Conservation (phyloP, 2,329 filamentous ascomycete species). For the Talaromyces sp. region DNA sequence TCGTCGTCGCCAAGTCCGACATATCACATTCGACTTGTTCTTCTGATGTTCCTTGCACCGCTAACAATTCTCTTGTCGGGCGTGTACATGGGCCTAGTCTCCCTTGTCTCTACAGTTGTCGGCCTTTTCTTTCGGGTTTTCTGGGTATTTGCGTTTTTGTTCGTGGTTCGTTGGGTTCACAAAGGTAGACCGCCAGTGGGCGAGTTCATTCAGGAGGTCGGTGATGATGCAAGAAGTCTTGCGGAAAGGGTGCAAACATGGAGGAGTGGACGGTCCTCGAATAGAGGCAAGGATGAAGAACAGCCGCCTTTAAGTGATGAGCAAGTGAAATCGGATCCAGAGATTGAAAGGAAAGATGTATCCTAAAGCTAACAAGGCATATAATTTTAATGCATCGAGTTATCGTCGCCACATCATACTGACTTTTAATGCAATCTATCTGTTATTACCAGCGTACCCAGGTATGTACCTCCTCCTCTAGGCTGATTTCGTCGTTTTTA, state of each 20-base stretch:
- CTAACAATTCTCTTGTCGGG: conserved; percentile 2
- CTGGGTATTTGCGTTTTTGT: neutral
- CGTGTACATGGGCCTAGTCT: neutral
- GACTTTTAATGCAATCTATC: neutral
- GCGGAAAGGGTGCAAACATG: neutral
- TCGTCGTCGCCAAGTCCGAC: conserved; percentile 6
- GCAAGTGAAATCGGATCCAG: neutral
- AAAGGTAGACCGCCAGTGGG: conserved; percentile 4
- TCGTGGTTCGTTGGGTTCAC: conserved; percentile 3
- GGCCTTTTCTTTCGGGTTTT: neutral
- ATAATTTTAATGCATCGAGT: neutral
- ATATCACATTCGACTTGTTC: neutral
- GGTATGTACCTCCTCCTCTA: neutral
- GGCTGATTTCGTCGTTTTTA: neutral
- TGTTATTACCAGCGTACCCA: neutral
- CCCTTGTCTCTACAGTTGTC: neutral
- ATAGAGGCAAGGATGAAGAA: conserved; percentile 1
- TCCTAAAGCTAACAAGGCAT: neutral
- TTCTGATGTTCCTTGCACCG: neutral
- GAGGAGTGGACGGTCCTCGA: neutral
- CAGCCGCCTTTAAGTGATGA: neutral
- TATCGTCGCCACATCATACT: too few relatives aligned
- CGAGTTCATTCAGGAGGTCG: neutral
- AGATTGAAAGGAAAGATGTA: neutral
- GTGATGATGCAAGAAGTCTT: neutral